Evolutionary conservation across 139 green algal genomes (phyloP).

Genomic region (Helicosporidium sp.): DNA sequence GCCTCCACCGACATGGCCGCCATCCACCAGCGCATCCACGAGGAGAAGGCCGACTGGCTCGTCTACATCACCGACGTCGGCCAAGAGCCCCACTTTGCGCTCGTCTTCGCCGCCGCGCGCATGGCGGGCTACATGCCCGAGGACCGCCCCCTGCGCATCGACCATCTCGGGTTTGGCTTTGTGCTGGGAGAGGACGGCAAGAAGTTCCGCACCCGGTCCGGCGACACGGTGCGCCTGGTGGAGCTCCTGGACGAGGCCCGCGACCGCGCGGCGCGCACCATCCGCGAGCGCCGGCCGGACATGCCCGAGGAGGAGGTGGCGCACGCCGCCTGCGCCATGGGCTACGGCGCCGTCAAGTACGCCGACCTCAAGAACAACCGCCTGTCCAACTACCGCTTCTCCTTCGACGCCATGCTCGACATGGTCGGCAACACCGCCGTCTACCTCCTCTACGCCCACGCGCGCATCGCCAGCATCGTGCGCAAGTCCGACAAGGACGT

Average conservation of each 20-base stretch:
- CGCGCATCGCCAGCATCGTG: constrained; percentile 64
- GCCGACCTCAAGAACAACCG: constrained; percentile 88
- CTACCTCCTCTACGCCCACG: constrained; percentile 93
- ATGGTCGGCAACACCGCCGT: constrained; percentile 92
- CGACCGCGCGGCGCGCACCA: constrained; percentile 28
- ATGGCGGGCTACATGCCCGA: constrained; percentile 43
- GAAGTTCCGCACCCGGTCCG: constrained; percentile 44
- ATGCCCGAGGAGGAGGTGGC: constrained; percentile 41
- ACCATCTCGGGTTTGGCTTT: constrained; percentile 89
- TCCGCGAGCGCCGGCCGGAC: constrained; percentile 35
- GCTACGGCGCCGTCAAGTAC: constrained; percentile 95
- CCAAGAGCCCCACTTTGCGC: constrained; percentile 75
- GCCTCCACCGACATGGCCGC: constrained; percentile 81
- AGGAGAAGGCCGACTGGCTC: constrained; percentile 88
- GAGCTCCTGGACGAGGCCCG: constrained; percentile 93
- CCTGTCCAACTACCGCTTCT: constrained; percentile 89
- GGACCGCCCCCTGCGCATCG: constrained; percentile 26
- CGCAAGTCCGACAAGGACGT: constrained; percentile 50
- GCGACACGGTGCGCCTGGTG: constrained; percentile 64
- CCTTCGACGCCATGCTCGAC: constrained; percentile 81
- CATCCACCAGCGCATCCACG: constrained; percentile 55
- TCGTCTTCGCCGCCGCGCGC: constrained; percentile 61
- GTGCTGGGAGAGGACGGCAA: constrained; percentile 94
- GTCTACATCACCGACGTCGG: constrained; percentile 93
- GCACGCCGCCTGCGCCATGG: constrained; percentile 46